phyloP scores from a whole-genome alignment of 768 basidiomycete genomes.

The Crepidotus variabilis region DNA sequence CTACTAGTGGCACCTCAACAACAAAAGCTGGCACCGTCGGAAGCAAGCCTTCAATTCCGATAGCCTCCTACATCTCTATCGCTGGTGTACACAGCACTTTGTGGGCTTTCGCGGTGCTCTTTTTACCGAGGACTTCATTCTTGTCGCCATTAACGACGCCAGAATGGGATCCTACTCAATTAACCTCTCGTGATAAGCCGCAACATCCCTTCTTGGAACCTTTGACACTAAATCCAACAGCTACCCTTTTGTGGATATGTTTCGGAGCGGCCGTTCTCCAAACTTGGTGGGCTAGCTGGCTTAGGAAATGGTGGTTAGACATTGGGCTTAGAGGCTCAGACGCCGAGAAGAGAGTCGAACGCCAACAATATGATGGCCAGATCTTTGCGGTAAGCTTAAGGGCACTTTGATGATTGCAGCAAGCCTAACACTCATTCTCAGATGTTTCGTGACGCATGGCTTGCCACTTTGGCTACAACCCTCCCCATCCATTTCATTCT shows the following conservation, averaged over 20 bases:
- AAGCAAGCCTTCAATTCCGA: slow-evolving; percentile 13
- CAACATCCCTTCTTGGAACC: slow-evolving; percentile 68
- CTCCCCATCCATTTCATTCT: slow-evolving; percentile 43
- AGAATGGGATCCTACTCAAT: slow-evolving; percentile 24
- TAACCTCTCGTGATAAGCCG: slow-evolving; percentile 54
- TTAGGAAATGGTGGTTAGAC: slow-evolving; percentile 56
- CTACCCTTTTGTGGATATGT: slow-evolving; percentile 56
- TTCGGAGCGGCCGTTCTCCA: slow-evolving; percentile 52
- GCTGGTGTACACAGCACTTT: slow-evolving; percentile 68
- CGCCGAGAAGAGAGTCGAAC: slow-evolving; percentile 40
- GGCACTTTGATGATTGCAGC: slow-evolving; percentile 4
- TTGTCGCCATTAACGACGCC: slow-evolving; percentile 34
- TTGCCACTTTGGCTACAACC: slow-evolving; percentile 49
- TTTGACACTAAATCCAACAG: slow-evolving; percentile 56
- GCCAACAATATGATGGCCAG: slow-evolving; percentile 30
- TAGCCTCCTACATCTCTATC: slow-evolving; percentile 59
- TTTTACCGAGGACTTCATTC: slow-evolving; percentile 61
- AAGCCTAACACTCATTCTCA: slow-evolving; percentile 21
- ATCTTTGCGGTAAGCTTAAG: slow-evolving; percentile 34
- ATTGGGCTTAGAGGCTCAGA: slow-evolving; percentile 35
- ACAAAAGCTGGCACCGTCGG: not conserved
- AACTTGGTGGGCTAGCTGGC: slow-evolving; percentile 70
- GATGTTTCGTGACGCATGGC: slow-evolving; percentile 48
- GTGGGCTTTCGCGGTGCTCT: slow-evolving; percentile 60
- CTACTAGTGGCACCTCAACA: not conserved